Percentiles rank a stretch among this genome's conserved stretches.
Evolutionary conservation across 1,284 basidiomycete species (phyloP).

Genomic region (Naganishia sp.): DNA sequence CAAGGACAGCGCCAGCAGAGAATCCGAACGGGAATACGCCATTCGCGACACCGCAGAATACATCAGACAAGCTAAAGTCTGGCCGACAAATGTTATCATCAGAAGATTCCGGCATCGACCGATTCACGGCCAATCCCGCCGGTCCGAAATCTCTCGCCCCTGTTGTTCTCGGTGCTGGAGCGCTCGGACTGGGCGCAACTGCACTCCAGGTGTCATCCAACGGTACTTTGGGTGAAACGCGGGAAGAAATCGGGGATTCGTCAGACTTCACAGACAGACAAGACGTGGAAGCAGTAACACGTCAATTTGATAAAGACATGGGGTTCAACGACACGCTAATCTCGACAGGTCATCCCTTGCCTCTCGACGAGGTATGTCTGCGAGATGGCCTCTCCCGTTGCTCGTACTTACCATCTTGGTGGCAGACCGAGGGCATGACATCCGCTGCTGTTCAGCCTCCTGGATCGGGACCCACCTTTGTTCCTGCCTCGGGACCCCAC

Average conservation of each 20-base stretch:
- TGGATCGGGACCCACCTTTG: conserved; percentile 60
- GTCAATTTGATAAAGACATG: conserved; percentile 1
- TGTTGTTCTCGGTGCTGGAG: conserved; percentile 1
- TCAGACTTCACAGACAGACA: not conserved
- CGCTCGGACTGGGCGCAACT: not conserved
- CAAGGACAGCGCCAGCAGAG: not conserved
- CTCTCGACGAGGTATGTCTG: conserved; percentile 29
- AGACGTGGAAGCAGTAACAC: not conserved
- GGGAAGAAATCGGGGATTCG: not conserved
- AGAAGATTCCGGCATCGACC: no score
- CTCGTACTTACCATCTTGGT: not conserved
- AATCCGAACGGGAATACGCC: not conserved
- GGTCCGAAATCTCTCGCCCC: not conserved
- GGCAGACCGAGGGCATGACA: conserved; percentile 65
- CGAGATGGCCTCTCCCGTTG: not conserved
- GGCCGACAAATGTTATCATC: no score
- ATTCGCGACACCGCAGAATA: no score
- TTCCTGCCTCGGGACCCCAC: conserved; percentile 38
- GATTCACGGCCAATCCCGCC: no score
- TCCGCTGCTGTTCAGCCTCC: conserved; percentile 70
- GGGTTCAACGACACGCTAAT: not conserved
- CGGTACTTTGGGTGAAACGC: not conserved
- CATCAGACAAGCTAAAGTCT: no score
- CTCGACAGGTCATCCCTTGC: conserved; percentile 19
- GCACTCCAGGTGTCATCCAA: not conserved